phyloP scores from a whole-genome alignment of 2,329 filamentous ascomycete genomes.

The Trichothecium sympodiale region DNA sequence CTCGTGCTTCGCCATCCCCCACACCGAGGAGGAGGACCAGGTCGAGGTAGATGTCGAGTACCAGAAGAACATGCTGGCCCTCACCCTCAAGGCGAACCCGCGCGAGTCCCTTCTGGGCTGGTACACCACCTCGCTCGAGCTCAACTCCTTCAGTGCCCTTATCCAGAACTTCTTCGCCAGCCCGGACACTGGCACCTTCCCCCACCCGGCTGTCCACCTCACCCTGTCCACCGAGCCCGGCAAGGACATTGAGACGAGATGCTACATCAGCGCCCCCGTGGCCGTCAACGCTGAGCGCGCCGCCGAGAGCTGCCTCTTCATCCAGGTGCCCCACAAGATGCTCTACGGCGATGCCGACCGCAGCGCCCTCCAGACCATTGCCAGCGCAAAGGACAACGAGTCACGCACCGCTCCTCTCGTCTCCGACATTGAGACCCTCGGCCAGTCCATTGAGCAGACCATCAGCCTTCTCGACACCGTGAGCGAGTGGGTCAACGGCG shows the following conservation, averaged over 20 bases:
- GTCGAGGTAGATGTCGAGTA: slow-evolving; percentile 99
- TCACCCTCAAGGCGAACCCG: slow-evolving; percentile 88
- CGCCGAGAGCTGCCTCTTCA: slow-evolving; percentile 92
- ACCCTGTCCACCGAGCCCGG: slow-evolving; percentile 87
- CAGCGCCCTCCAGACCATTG: slow-evolving; percentile 66
- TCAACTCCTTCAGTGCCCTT: slow-evolving; percentile 96
- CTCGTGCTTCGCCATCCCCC: slow-evolving; percentile 93
- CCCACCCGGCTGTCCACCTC: slow-evolving; percentile 93
- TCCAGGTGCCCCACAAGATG: slow-evolving; percentile 91
- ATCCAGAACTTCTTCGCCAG: slow-evolving; percentile 98
- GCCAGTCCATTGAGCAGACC: slow-evolving; percentile 78
- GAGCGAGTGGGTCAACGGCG: slow-evolving; percentile 81
- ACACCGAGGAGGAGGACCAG: slow-evolving; percentile 97
- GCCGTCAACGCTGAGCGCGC: slow-evolving; percentile 91
- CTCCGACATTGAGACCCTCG: slow-evolving; percentile 82
- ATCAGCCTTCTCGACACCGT: slow-evolving; percentile 84
- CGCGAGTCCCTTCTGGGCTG: slow-evolving; percentile 92
- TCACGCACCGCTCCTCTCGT: slow-evolving; percentile 61
- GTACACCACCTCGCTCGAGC: slow-evolving; percentile 94
- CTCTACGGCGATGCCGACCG: slow-evolving; percentile 68
- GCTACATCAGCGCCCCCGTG: slow-evolving; percentile 92
- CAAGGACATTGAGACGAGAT: slow-evolving; percentile 77
- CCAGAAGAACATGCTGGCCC: slow-evolving; percentile 96
- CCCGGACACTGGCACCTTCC: slow-evolving; percentile 93
- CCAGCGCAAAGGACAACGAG: slow-evolving; percentile 70